Base-by-base conservation (phyloP, 495 filamentous ascomycete species). In the Xylaria scruposa region DNA sequence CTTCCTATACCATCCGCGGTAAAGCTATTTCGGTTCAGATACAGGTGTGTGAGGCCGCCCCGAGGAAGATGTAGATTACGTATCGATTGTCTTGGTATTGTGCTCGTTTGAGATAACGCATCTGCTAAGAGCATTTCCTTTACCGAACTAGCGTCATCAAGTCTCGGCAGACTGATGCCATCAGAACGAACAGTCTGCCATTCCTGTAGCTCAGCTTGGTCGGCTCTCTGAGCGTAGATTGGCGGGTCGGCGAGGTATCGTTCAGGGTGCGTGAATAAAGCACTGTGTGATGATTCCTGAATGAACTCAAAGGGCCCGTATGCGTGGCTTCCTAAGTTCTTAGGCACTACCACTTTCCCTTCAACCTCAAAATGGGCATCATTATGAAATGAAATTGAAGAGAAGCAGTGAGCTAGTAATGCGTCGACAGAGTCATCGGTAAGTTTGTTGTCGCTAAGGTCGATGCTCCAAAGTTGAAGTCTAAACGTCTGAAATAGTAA, bases 391-490 rank as follows among this genome's bases (percentile, higher is more conserved):
- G 62, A 75, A n/a, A 60, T 62, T 4, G 67, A 36, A 1, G 79
- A 77, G 49, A 81, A 79, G 49, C 75, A 75, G 21, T 70, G 44
- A n/a, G 70, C 46, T 6, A 72, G 62, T 26, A 84, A 53, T 7
- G 36, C 10, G 19, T 80, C 65, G n/a, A 84, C 61, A 15, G 78
- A 56, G 10, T 38, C 67, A 71, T 85, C 81, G 0, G 81, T 77
- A 13, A 86, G 68, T 8, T 73, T 78, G 66, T 86, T 87, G n/a
- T 78, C 36, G 70, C 81, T 84, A 1, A 87, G 69, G 47, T 87
- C 83, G 12, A 87, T 66, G 67, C 85, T 84, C 85, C 84, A 86
- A 24, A 86, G 67, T 26, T 80, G 82, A 10, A 66, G 58, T 24
- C 67, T 29, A 47, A 85, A 83, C 0, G 73, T 53, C 53, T 67